Base-by-base conservation (phyloP, 2,329 filamentous ascomycete species). In the Alternaria arborescens region DNA sequence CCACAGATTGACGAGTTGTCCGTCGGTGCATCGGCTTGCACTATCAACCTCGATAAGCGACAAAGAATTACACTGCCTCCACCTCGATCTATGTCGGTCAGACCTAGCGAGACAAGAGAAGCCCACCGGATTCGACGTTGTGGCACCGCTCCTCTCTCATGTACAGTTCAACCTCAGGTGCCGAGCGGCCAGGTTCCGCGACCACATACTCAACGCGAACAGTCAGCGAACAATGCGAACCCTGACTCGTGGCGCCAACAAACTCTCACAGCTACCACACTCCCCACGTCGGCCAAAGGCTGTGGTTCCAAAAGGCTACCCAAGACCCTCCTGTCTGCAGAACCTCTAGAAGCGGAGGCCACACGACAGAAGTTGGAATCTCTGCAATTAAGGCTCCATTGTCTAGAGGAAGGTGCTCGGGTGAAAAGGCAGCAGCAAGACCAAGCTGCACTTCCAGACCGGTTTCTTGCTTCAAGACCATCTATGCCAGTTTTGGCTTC, bases 401-500 rank as follows among this genome's bases (percentile, higher is more conserved):
- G 34, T 8, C 18, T 52, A 4, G 52, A 52, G n/a, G 46, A 46
- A 32, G 30, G 53, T 1, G 46, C 24, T 1, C 50, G 16, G 11
- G 24, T n/a, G 2, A 38, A 50, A 20, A 36, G 7, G 38, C 14
- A 14, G 22, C 32, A 38, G 32, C 46, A 38, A 50, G 30, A 50
- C 14, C 30, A 50, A 3, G 20, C 14, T 16, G 3, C 36, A 32
- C 11, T 38, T 1, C 20, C 24, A 8, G 20, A 22, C 40, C 32
- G 41, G 4, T 30, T 47, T 28, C 16, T 50, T 40, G 16, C 38
- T 36, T 20, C 32, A 32, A 46, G 40, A 30, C 44, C 52, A 16
- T 56, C 44, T 5, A 56, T 60, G 52, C 52, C 57, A 8, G 26
- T 50, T 5, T 16, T 51, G 12, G 46, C 22, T 40, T 41, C 30